Percentiles rank a stretch among this genome's conserved stretches.
Conservation (phyloP, 1,284 basidiomycete species). For the Acaromyces ingoldii region DNA sequence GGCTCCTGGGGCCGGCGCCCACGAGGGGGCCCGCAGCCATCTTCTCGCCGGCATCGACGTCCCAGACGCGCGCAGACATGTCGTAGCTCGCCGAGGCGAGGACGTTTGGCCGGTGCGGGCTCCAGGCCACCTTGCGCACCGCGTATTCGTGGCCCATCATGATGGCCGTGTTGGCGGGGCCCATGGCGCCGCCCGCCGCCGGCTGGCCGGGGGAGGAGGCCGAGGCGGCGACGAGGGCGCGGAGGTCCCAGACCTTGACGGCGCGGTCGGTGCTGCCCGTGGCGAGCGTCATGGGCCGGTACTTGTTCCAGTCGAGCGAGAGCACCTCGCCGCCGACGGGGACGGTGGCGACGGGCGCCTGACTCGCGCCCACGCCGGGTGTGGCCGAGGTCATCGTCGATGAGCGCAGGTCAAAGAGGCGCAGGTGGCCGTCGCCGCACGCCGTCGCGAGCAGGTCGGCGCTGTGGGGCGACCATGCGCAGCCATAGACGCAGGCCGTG, state of each 20-base stretch:
- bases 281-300: constrained; percentile 70
- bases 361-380: constrained; percentile 4
- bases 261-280: constrained; percentile 74
- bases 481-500: constrained; percentile 77
- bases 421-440: constrained; percentile 62
- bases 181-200: not conserved
- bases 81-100: constrained; percentile 85
- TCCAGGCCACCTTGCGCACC: constrained; percentile 54
- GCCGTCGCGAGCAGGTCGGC: constrained; percentile 74
- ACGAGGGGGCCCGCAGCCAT: constrained; percentile 41
- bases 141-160: constrained; percentile 55
- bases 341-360: constrained; percentile 14
- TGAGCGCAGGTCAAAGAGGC: constrained; percentile 38
- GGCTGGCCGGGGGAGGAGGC: not conserved
- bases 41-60: constrained; percentile 27
- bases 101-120: constrained; percentile 65
- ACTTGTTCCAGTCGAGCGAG: constrained; percentile 88
- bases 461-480: constrained; percentile 83
- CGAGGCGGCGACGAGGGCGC: constrained; percentile 12
- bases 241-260: constrained; percentile 73
- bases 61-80: constrained; percentile 86
- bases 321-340: constrained; percentile 55
- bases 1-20: constrained; percentile 33
- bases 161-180: constrained; percentile 21
- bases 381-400: not conserved